Conservation (phyloP, 2,329 filamentous ascomycete species). For the Thelonectria rubi region DNA sequence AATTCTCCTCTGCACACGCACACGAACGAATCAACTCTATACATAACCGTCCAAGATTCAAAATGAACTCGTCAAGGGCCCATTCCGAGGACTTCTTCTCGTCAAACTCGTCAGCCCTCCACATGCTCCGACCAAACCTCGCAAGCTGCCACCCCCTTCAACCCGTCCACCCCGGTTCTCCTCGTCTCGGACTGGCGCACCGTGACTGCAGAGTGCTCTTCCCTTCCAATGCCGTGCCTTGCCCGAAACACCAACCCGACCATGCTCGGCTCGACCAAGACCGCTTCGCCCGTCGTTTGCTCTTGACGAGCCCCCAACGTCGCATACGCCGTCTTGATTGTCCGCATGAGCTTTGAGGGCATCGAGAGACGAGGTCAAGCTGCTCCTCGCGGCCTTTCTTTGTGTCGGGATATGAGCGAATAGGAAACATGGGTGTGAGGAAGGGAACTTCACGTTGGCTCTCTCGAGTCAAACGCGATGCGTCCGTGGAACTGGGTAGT, state of each 20-base stretch:
- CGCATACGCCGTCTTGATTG: slow-evolving; percentile 6
- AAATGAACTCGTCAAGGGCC: not conserved
- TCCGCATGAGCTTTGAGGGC: not conserved
- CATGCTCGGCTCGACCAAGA: slow-evolving; percentile 1
- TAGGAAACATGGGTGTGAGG: not conserved
- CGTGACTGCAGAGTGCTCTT: not conserved
- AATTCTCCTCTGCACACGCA: not conserved
- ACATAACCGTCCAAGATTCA: not conserved
- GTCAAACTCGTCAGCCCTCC: not conserved
- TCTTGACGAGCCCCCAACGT: slow-evolving; percentile 1
- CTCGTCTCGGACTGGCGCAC: not conserved
- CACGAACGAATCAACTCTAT: not conserved
- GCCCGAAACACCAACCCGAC: not conserved
- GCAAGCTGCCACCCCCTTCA: not conserved
- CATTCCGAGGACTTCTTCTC: not conserved
- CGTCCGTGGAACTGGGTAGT: too few species aligned
- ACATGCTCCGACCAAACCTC: not conserved
- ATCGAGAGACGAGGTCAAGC: not conserved
- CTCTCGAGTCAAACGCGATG: too few species aligned
- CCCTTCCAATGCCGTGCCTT: slow-evolving; percentile 1
- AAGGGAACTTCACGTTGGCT: not conserved
- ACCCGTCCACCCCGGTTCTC: not conserved
- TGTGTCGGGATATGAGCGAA: not conserved
- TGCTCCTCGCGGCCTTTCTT: not conserved
- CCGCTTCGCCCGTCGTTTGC: not conserved